A percentile compares a stretch with the other conserved stretches of the same genome.
phyloP scores from a whole-genome alignment of 805 yeast species.

The Monosporozyma yasuniensis region DNA sequence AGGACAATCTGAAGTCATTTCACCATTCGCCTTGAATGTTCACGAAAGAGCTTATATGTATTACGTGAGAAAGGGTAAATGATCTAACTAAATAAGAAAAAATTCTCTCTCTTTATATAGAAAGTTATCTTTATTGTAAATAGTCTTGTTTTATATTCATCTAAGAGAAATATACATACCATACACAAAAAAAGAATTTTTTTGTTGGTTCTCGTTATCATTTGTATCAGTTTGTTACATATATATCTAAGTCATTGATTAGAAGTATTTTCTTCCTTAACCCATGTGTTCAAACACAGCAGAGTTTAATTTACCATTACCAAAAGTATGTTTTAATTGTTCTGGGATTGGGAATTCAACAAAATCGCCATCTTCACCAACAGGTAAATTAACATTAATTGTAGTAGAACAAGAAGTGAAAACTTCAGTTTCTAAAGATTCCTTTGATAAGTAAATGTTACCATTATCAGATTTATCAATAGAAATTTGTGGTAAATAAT shows the following conservation, averaged over 20 bases:
- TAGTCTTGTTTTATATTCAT: slow-evolving; percentile 2
- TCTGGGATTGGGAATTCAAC: slow-evolving; percentile 83
- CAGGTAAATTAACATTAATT: slow-evolving; percentile 76
- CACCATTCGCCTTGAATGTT: slow-evolving; percentile 73
- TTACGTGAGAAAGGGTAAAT: slow-evolving; percentile 67
- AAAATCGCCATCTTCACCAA: slow-evolving; percentile 59
- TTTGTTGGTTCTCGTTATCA: neutral
- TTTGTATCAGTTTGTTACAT: neutral
- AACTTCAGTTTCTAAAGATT: slow-evolving; percentile 64
- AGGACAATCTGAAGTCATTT: slow-evolving; percentile 88
- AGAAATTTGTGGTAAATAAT: slow-evolving; percentile 72
- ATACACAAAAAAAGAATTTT: neutral
- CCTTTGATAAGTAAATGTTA: slow-evolving; percentile 63
- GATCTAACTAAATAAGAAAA: slow-evolving; percentile 1
- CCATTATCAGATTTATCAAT: slow-evolving; percentile 88
- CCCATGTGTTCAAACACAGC: slow-evolving; percentile 79
- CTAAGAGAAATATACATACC: neutral
- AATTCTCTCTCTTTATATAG: too few relatives aligned
- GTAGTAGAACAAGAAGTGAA: slow-evolving; percentile 81
- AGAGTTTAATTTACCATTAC: slow-evolving; percentile 53
- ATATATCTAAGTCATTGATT: neutral
- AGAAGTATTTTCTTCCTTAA: slow-evolving; percentile 22
- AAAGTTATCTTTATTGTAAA: neutral
- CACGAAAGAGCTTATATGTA: slow-evolving; percentile 95
- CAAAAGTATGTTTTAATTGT: slow-evolving; percentile 71